Evolutionary conservation across 2,329 filamentous ascomycete genomes (phyloP), one percentile per base, ranked within the genome.

Genomic region (Scolecobasidium constrictum): DNA sequence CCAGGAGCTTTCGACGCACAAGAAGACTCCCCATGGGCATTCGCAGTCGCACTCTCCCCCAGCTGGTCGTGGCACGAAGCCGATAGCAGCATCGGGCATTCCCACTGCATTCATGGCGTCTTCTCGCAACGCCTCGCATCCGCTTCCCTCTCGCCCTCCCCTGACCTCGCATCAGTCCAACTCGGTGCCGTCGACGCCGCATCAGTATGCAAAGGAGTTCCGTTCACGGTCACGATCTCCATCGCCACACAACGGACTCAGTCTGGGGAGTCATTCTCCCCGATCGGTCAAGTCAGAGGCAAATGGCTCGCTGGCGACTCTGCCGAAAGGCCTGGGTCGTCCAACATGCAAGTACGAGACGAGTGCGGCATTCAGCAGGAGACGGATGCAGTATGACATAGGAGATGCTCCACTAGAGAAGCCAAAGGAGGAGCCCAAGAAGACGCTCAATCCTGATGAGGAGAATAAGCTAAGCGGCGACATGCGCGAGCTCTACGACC

Each of bases 141-240:
- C 26, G 26, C 26, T 44, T 50, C 42, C 49, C 20, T 53, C 65
- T 58, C 64, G 72, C 50, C 65, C 70, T 46, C 64, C 72, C 48
- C 62, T 75, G 50, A 64, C 64, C 46, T 73, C 70, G 37, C 77
- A 78, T 41, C 77, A 93, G 57, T 93, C 90, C 18, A 94, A 75
- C 58, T 96, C 90, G 6, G 85, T 95, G 38, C 90, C 90, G 1
- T 93, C 90, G 1, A 96, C 90, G 3, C 92, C 90, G 6, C 85
- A 90, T 56, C 88, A 95, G 60, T 83, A 85, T 62, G 78, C 87
- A 50, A 81, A 88, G 54, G 83, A 83, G 2, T 84, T 83, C 54
- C 78, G 79, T 57, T 92, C 87, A 38, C 77, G 74, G 55, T 80
- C 80, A 31, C 76, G 77, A 55, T 80, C 79, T 22, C 88, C 86